A percentile compares a stretch with the other conserved stretches of the same genome.
Evolutionary conservation across 805 yeast genomes (phyloP).

Genomic region (Ogataea parapolymorpha): DNA sequence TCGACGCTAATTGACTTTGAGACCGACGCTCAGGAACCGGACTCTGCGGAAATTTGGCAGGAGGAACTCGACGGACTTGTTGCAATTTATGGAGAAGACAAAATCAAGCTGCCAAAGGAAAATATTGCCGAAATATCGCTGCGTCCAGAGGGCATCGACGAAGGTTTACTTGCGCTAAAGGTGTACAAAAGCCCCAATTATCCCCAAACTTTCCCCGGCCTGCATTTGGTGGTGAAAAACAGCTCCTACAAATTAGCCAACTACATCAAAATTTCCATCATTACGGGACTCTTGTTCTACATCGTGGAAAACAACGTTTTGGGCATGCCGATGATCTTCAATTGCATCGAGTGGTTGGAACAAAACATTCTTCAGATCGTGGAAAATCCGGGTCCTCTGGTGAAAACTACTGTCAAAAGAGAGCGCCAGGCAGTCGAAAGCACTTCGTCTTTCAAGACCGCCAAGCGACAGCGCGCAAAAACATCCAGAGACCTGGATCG

Average conservation of each 20-base stretch:
- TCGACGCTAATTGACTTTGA: slow-evolving; percentile 31
- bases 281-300: slow-evolving; percentile 44
- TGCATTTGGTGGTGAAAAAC: slow-evolving; percentile 47
- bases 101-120: slow-evolving; percentile 31
- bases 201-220: slow-evolving; percentile 69
- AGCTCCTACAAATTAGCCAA: slow-evolving; percentile 55
- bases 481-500: slow-evolving; percentile 31
- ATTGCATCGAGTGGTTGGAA: slow-evolving; percentile 76
- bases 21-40: slow-evolving; percentile 12
- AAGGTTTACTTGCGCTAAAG: slow-evolving; percentile 30
- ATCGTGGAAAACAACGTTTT: slow-evolving; percentile 42
- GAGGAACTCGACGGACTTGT: slow-evolving; percentile 71
- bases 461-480: slow-evolving; percentile 2
- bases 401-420: slow-evolving; percentile 5
- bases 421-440: neutral
- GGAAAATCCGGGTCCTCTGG: slow-evolving; percentile 70
- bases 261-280: slow-evolving; percentile 61
- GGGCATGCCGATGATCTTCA: slow-evolving; percentile 69
- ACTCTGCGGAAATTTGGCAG: slow-evolving; percentile 51
- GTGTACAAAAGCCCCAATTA: slow-evolving; percentile 51
- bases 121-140: slow-evolving; percentile 35
- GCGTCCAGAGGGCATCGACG: slow-evolving; percentile 30
- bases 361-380: slow-evolving; percentile 55
- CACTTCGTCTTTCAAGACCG: neutral
- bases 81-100: slow-evolving; percentile 53